A percentile compares a stretch with the other conserved stretches of the same genome.
phyloP scores from a whole-genome alignment of 176 grass and related monocot genomes.

The Typha latifolia region DNA sequence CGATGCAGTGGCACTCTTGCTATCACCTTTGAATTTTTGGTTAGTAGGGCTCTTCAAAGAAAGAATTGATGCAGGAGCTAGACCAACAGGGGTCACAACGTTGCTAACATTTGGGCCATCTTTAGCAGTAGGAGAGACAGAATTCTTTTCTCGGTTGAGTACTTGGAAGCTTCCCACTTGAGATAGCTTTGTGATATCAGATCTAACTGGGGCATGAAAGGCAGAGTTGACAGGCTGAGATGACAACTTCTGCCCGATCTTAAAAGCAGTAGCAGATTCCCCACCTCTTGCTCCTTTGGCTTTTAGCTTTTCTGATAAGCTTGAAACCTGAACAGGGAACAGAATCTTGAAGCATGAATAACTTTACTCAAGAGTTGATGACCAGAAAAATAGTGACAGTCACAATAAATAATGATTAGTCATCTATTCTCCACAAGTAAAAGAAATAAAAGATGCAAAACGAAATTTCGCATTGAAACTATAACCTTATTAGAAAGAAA shows the following conservation, averaged over 20 bases:
- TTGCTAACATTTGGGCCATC: constrained; percentile 22
- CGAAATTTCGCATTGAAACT: no score
- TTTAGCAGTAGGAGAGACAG: constrained; percentile 23
- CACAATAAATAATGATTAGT: background rate
- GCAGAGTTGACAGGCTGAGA: constrained; percentile 18
- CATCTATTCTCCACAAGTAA: constrained; percentile 2
- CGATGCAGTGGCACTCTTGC: constrained; percentile 8
- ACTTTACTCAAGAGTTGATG: background rate
- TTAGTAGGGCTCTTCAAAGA: constrained; percentile 24
- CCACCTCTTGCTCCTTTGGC: constrained; percentile 38
- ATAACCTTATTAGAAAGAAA: no score
- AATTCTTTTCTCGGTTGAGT: constrained; percentile 48
- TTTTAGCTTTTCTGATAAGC: constrained; percentile 31
- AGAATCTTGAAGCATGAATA: background rate
- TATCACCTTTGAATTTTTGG: constrained; percentile 31
- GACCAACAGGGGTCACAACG: constrained; percentile 14
- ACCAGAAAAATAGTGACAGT: background rate
- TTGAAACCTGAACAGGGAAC: constrained; percentile 28
- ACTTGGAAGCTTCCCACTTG: constrained; percentile 49
- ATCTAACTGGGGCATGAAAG: constrained; percentile 37
- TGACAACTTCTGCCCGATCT: constrained; percentile 26
- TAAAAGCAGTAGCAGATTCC: constrained; percentile 30
- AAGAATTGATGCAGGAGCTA: constrained; percentile 23
- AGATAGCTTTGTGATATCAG: constrained; percentile 38
- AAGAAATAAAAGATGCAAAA: background rate